These are phyloP conservation scores for Piromyces sp. DNA, from an alignment of 192 early-diverging fungal species.

Conservation along the genomic window DNA sequence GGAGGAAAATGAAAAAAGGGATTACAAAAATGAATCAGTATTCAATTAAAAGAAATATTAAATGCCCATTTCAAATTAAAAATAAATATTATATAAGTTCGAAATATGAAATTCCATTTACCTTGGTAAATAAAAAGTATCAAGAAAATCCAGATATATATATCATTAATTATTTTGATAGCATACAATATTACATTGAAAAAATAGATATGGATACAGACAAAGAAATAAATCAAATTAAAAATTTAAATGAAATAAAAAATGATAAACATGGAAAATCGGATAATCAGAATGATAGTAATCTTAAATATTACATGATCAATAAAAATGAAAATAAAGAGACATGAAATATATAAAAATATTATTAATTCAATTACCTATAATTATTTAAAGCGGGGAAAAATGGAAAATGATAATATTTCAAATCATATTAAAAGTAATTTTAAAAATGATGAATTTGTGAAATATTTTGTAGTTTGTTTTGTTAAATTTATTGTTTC, in stretches of 20 bases:
- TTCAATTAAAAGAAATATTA: not conserved
- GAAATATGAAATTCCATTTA: not conserved
- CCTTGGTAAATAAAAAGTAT: not conserved
- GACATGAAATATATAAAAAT: no score
- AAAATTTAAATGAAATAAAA: not conserved
- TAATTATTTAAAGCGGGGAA: no score
- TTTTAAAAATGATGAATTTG: no score
- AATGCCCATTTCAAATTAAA: not conserved
- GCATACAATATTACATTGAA: not conserved
- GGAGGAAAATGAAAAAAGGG: not conserved
- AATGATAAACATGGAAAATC: no score
- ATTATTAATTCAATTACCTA: no score
- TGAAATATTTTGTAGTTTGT: no score
- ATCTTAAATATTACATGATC: no score
- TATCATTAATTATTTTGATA: not conserved
- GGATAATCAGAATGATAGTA: no score
- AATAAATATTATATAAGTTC: not conserved
- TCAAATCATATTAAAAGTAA: no score
- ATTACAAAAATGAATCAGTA: not conserved
- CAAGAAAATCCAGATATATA: not conserved
- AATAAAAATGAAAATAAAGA: no score
- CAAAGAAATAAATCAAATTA: not conserved
- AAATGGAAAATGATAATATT: no score
- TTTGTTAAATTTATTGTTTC: no score
- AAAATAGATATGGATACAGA: not conserved